Conservation (phyloP, 495 filamentous ascomycete species). For the Aspergillus steynii region DNA sequence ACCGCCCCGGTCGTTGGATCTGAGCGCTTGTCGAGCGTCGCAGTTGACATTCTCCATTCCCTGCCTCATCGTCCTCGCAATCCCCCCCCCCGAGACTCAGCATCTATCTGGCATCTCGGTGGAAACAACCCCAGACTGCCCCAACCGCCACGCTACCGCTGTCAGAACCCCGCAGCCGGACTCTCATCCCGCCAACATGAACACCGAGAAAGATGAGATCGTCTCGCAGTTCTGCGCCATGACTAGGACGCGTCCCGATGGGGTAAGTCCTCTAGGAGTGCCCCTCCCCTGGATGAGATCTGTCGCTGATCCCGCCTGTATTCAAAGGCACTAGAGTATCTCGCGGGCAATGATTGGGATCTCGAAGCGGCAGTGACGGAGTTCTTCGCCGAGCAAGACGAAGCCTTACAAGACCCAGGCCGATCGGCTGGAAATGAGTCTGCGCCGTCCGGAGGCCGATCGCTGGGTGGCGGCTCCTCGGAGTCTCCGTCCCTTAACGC, state of each 20-base stretch:
- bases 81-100: too few relatives aligned
- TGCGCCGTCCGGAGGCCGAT: slow-evolving; percentile 25
- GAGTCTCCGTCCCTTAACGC: slow-evolving; percentile 35
- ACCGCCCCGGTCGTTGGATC: slow-evolving; percentile 14
- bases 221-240: slow-evolving; percentile 73
- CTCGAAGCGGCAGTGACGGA: slow-evolving; percentile 64
- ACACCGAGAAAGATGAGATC: slow-evolving; percentile 63
- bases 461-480: slow-evolving; percentile 34
- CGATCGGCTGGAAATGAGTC: slow-evolving; percentile 29
- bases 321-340: slow-evolving; percentile 67
- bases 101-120: too few relatives aligned
- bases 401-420: slow-evolving; percentile 42
- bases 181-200: slow-evolving; percentile 52
- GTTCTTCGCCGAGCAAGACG: slow-evolving; percentile 71
- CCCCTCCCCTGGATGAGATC: too few relatives aligned
- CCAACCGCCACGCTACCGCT: neutral
- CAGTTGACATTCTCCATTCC: slow-evolving; percentile 11
- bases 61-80: too few relatives aligned
- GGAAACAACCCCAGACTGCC: too few relatives aligned
- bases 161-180: slow-evolving; percentile 7
- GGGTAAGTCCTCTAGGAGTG: slow-evolving; percentile 49
- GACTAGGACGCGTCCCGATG: slow-evolving; percentile 62
- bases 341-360: slow-evolving; percentile 68
- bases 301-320: slow-evolving; percentile 7
- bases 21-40: too few relatives aligned